Conservation (phyloP, 768 basidiomycete genomes). For the Suillus alpinus region DNA sequence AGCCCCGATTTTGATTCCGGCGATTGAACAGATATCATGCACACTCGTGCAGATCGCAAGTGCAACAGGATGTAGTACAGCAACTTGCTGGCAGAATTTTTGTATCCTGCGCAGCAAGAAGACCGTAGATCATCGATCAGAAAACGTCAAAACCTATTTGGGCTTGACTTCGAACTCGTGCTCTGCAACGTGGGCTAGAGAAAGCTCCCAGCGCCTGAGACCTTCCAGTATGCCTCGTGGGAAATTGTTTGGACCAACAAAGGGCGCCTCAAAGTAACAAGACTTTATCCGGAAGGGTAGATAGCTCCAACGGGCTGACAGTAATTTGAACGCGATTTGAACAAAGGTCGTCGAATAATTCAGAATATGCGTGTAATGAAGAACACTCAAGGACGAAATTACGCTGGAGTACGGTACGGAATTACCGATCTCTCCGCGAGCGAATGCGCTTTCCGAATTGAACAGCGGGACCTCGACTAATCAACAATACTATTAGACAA, state of each 20-base stretch:
- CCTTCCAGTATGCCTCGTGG: not conserved
- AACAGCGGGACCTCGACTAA: slow-evolving; percentile 71
- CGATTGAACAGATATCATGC: not conserved
- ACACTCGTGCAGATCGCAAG: not conserved
- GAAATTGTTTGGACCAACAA: not conserved
- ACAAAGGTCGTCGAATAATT: not conserved
- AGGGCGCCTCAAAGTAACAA: not conserved
- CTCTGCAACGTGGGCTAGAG: not conserved
- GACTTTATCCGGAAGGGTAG: not conserved
- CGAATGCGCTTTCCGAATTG: slow-evolving; percentile 76
- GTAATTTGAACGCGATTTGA: not conserved
- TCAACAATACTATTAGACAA: not conserved
- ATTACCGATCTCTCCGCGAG: slow-evolving; percentile 46
- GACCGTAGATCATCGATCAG: not conserved
- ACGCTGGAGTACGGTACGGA: not conserved
- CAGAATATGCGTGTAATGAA: not conserved
- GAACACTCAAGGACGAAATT: not conserved
- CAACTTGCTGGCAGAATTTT: not conserved
- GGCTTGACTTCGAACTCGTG: not conserved
- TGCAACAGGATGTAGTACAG: not conserved
- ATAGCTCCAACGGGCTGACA: not conserved
- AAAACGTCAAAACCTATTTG: not conserved
- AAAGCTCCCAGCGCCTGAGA: not conserved
- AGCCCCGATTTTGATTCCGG: not conserved
- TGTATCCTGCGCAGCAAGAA: not conserved